Percentiles rank a stretch among this genome's conserved stretches.
Evolutionary conservation across 1,139 yeast genomes (phyloP).

Genomic region (Scheffersomyces segobiensis): DNA sequence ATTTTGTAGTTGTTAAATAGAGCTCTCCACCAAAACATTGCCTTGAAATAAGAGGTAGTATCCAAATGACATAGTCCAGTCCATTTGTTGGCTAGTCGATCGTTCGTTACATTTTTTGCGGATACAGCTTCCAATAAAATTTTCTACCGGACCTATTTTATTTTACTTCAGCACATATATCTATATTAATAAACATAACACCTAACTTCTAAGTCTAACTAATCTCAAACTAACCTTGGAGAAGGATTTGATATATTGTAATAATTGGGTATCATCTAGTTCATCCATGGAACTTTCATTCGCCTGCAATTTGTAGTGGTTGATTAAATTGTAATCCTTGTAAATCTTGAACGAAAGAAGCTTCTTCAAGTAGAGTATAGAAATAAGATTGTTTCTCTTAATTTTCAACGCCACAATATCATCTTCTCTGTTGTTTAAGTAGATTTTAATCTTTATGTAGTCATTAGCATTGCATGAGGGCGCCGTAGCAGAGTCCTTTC

Average conservation of each 20-base stretch:
- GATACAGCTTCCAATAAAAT: neutral
- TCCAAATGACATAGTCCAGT: neutral
- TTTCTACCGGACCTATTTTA: neutral
- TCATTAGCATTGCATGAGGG: slow-evolving; percentile 12
- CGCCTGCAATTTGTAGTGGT: slow-evolving; percentile 29
- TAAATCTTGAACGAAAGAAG: slow-evolving; percentile 34
- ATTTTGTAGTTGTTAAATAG: neutral
- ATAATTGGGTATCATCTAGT: slow-evolving; percentile 18
- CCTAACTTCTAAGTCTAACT: slow-evolving; percentile 18
- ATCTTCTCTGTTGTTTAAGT: slow-evolving; percentile 30
- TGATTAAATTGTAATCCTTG: slow-evolving; percentile 30
- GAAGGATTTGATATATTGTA: slow-evolving; percentile 22
- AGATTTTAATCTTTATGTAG: slow-evolving; percentile 32
- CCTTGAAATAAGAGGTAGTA: neutral
- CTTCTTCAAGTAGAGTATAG: slow-evolving; percentile 32
- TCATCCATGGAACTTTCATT: slow-evolving; percentile 8
- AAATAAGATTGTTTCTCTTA: slow-evolving; percentile 25
- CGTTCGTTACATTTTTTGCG: no score
- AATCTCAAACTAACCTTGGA: slow-evolving; percentile 31
- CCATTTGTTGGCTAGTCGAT: neutral
- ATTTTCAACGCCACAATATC: slow-evolving; percentile 35
- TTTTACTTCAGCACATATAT: neutral
- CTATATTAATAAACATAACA: neutral
- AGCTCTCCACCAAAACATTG: neutral
- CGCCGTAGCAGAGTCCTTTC: slow-evolving; percentile 2